These are phyloP conservation scores for Teratosphaeria gauchensis DNA, from an alignment of 2,329 filamentous ascomycete genomes.

Conservation along the genomic window DNA sequence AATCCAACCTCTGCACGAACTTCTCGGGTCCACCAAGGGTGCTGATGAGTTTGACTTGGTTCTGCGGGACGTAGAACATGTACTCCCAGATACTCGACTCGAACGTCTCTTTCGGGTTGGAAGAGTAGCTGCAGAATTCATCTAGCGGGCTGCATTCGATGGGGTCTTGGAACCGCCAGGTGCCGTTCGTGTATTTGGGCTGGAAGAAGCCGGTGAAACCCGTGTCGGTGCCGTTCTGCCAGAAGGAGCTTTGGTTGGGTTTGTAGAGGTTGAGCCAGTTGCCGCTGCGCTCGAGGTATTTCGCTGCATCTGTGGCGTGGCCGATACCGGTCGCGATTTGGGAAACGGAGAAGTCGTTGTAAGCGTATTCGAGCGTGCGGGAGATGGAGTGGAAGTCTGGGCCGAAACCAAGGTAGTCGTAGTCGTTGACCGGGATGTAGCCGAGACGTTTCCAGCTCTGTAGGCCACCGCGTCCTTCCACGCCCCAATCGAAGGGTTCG, in stretches of 20 bases:
- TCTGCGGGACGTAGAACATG: conserved; percentile 57
- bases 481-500: conserved; percentile 49
- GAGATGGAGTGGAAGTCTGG: conserved; percentile 50
- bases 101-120: conserved; percentile 23
- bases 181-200: conserved; percentile 35
- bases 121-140: conserved; percentile 32
- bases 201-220: conserved; percentile 49
- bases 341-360: conserved; percentile 58
- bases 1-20: conserved; percentile 51
- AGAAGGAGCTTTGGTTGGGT: conserved; percentile 41
- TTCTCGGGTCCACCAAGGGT: conserved; percentile 43
- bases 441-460: conserved; percentile 56
- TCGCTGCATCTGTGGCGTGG: conserved; percentile 40
- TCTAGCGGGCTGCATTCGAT: conserved; percentile 10
- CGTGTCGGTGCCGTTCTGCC: conserved; percentile 34
- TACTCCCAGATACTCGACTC: conserved; percentile 31
- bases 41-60: conserved; percentile 46
- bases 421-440: conserved; percentile 49
- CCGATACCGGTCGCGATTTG: conserved; percentile 53
- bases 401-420: neutral
- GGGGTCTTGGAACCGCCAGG: conserved; percentile 5
- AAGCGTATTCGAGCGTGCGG: conserved; percentile 56
- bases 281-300: conserved; percentile 52
- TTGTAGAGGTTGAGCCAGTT: conserved; percentile 69
- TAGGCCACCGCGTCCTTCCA: conserved; percentile 57